Percentiles rank a stretch among this genome's conserved stretches.
These are phyloP conservation scores for Quillaja saponaria DNA, from an alignment of 306 rosid species.

Conservation along the genomic window DNA sequence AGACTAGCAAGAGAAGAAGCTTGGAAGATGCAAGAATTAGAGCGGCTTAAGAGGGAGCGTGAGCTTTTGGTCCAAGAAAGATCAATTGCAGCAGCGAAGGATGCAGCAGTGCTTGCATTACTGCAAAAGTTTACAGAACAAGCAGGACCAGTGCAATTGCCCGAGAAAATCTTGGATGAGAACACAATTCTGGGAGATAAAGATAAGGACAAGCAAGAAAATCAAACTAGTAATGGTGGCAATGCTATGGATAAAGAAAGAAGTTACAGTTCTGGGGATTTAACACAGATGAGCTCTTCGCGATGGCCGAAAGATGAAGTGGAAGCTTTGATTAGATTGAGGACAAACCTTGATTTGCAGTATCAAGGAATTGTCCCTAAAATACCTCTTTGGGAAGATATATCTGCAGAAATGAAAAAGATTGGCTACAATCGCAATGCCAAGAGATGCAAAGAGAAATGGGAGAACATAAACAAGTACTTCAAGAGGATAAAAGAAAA, in stretches of 20 bases:
- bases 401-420: constrained; percentile 61
- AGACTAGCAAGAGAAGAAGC: constrained; percentile 67
- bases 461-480: constrained; percentile 97
- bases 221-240: constrained; percentile 21
- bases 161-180: constrained; percentile 20
- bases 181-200: constrained; percentile 20
- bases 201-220: constrained; percentile 36
- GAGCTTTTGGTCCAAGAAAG: constrained; percentile 72
- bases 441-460: constrained; percentile 91
- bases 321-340: constrained; percentile 65
- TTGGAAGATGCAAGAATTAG: constrained; percentile 73
- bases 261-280: constrained; percentile 37
- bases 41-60: constrained; percentile 53
- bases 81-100: constrained; percentile 71
- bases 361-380: constrained; percentile 58
- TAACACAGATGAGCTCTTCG: constrained; percentile 44
- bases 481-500: constrained; percentile 78
- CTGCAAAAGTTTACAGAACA: constrained; percentile 56
- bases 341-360: constrained; percentile 55
- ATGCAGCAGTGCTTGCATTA: constrained; percentile 67
- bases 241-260: constrained; percentile 37
- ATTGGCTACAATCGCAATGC: constrained; percentile 66
- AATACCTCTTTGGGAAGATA: constrained; percentile 79
- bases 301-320: constrained; percentile 90
- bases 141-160: constrained; percentile 32